Base-by-base conservation (phyloP, 1,284 basidiomycete genomes). In the Trametes pubescens region DNA sequence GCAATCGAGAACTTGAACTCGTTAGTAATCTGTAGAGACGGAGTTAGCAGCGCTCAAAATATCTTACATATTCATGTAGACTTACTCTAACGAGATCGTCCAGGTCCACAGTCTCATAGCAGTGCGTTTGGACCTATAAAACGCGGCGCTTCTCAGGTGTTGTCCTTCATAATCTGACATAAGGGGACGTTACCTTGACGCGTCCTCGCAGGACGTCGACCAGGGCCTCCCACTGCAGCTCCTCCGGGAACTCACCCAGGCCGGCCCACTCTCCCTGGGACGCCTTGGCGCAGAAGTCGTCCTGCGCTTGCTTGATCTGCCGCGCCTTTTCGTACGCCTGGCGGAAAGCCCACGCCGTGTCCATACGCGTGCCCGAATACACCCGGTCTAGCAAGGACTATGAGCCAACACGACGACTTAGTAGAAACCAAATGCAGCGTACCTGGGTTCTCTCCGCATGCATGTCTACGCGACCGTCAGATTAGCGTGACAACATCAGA, bases 171-270 rank as follows among this genome's bases (percentile, higher is more conserved):
- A 32, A 21, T 10, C 21, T 16, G 48, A 7, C 16, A 13, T 4
- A 4, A 4, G 18, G 37, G 34, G 9, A 35, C 22, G 8, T 14
- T 37, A 61, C 89, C 81, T 92, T 92, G 66, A 93, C 91, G 24
- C 84, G 82, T 10, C 89, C 93, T 49, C 96, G 82, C n/a, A 98
- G 82, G 9, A 96, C 92, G 69, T 96, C 95, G 4, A 95, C 92
- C 14, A 97, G 80, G 4, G 89, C 90, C 72, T 97, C 95, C 86
- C 91, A 93, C 73, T 94, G 86, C 40, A 95, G 80, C 34, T 89
- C 86, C 54, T 93, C 88, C 0, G 95, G 95, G 76, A 93, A 95
- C 9, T 67, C 67, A n/a, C 83, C 84, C 14, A 90, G 79, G 14
- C 77, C 74, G 0, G 83, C 75, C 88, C 91, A 94, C 59, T 87